phyloP scores from a whole-genome alignment of 2,329 filamentous ascomycete species.

The Aspergillus candidus region DNA sequence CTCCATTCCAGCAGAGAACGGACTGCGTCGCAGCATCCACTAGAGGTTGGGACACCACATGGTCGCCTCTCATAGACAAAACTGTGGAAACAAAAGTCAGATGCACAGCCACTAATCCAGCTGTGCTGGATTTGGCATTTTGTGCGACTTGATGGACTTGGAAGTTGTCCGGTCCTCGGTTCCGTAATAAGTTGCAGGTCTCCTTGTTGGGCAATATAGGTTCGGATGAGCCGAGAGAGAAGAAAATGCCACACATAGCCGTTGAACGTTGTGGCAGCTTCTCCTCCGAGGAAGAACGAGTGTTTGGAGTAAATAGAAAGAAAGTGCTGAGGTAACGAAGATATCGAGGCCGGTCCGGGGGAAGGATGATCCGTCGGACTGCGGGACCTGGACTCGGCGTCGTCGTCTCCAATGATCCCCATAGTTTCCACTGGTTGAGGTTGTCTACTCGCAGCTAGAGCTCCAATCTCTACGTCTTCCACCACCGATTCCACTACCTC shows the following conservation, averaged over 20 bases:
- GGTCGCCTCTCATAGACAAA: constrained; percentile 75
- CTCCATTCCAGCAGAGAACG: constrained; percentile 92
- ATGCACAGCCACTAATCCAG: constrained; percentile 29
- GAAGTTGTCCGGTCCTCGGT: constrained; percentile 42
- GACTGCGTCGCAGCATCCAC: constrained; percentile 52
- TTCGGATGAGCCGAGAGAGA: constrained; percentile 38
- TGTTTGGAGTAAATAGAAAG: not conserved
- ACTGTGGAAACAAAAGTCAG: constrained; percentile 75
- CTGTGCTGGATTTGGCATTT: constrained; percentile 11
- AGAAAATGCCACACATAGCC: constrained; percentile 48
- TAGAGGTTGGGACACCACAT: constrained; percentile 68
- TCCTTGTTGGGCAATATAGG: constrained; percentile 28
- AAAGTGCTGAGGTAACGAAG: constrained; percentile 5
- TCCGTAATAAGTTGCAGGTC: constrained; percentile 29
- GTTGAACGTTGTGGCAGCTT: constrained; percentile 1
- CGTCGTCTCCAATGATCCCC: too few relatives aligned
- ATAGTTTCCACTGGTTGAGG: too few relatives aligned
- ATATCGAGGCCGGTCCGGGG: constrained; percentile 20
- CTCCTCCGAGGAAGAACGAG: constrained; percentile 3
- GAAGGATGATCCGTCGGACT: constrained; percentile 28
- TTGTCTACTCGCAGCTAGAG: too few relatives aligned
- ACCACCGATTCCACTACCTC: too few relatives aligned
- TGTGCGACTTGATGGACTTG: constrained; percentile 26
- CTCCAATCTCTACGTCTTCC: too few relatives aligned
- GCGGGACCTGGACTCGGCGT: too few relatives aligned